These are phyloP conservation scores for Diaporthe vexans DNA, from an alignment of 2,329 filamentous ascomycete genomes.

Conservation along the genomic window DNA sequence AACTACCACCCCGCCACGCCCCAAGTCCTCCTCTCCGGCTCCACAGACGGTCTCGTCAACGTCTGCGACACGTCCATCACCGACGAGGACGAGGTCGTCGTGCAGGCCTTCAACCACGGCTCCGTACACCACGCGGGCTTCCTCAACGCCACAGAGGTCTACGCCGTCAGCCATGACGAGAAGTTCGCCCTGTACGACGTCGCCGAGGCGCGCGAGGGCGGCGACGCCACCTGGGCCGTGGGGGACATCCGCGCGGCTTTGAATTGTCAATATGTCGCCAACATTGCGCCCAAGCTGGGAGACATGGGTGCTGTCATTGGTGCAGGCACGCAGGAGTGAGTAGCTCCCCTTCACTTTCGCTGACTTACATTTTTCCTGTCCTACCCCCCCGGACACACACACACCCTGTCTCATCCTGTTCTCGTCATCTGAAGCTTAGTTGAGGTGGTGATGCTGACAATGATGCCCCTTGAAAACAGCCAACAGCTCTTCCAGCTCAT, in stretches of 20 bases:
- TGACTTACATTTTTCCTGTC: no score
- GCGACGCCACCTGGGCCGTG: slow-evolving; percentile 68
- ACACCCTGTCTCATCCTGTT: no score
- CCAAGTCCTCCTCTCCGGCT: slow-evolving; percentile 78
- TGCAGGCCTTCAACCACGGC: slow-evolving; percentile 84
- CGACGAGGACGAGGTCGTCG: slow-evolving; percentile 83
- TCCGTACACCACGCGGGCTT: slow-evolving; percentile 84
- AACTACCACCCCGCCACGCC: slow-evolving; percentile 73
- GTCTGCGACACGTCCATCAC: slow-evolving; percentile 78
- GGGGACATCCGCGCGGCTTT: slow-evolving; percentile 78
- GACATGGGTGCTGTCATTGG: slow-evolving; percentile 72
- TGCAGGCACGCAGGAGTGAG: slow-evolving; percentile 77
- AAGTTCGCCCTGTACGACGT: slow-evolving; percentile 80
- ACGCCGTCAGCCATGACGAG: slow-evolving; percentile 83
- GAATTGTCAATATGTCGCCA: slow-evolving; percentile 80
- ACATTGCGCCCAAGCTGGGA: slow-evolving; percentile 72
- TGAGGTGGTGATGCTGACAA: slow-evolving; percentile 15
- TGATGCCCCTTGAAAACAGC: slow-evolving; percentile 50
- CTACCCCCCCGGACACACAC: no score
- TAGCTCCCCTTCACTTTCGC: slow-evolving; percentile 44
- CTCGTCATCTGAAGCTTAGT: no score
- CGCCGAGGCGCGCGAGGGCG: slow-evolving; percentile 73
- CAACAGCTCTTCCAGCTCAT: slow-evolving; percentile 71
- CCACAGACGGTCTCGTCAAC: slow-evolving; percentile 84
- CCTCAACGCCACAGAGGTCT: slow-evolving; percentile 74